phyloP scores from a whole-genome alignment of 176 grass and related monocot genomes.

The Typha latifolia region DNA sequence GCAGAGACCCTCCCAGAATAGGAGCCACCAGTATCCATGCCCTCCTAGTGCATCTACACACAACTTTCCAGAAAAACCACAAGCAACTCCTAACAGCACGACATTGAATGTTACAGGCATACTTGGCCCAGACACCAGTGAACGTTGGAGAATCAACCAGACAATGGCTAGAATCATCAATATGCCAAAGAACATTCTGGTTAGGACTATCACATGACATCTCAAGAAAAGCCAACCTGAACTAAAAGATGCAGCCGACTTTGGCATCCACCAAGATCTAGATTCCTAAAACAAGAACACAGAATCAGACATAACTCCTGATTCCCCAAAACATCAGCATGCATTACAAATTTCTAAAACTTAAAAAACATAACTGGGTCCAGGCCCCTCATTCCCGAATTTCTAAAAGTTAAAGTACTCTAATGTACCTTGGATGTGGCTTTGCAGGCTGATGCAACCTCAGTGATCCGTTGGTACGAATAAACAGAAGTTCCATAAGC shows the following conservation, averaged over 20 bases:
- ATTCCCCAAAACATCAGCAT: neutral
- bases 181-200: conserved; percentile 66
- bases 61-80: conserved; percentile 66
- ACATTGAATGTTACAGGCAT: conserved; percentile 92
- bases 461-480: conserved; percentile 74
- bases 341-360: too few relatives aligned
- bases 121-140: conserved; percentile 33
- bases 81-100: conserved; percentile 57
- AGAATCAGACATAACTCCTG: conserved; percentile 5
- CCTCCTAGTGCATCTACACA: conserved; percentile 67
- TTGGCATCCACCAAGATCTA: conserved; percentile 86
- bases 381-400: too few relatives aligned
- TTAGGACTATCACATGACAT: conserved; percentile 58
- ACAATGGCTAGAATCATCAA: conserved; percentile 70
- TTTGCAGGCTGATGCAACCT: conserved; percentile 50
- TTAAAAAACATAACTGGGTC: too few relatives aligned
- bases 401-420: too few relatives aligned
- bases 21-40: conserved; percentile 61
- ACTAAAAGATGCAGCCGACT: conserved; percentile 54
- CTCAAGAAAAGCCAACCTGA: conserved; percentile 54
- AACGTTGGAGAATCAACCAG: conserved; percentile 59
- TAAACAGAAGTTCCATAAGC: conserved; percentile 66
- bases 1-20: conserved; percentile 80
- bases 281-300: conserved; percentile 37
- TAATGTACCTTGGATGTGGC: conserved; percentile 39